A percentile compares a stretch with the other conserved stretches of the same genome.
phyloP scores from a whole-genome alignment of 768 basidiomycete genomes.

The Coprinopsis sp. region DNA sequence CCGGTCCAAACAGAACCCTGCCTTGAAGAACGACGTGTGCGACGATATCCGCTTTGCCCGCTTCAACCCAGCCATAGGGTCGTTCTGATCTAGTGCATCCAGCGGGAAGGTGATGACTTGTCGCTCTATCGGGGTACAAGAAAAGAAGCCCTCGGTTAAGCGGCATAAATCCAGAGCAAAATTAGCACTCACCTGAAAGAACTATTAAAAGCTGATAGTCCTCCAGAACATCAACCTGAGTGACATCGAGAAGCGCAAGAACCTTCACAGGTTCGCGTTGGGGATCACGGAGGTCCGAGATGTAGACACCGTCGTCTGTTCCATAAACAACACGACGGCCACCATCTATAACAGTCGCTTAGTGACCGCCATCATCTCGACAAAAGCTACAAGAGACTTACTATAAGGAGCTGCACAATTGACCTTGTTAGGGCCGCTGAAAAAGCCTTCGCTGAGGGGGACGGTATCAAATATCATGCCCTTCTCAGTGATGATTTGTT shows the following conservation, averaged over 20 bases:
- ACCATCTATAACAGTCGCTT: conserved; percentile 44
- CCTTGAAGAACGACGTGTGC: conserved; percentile 97
- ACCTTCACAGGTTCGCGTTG: conserved; percentile 86
- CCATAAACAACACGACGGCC: conserved; percentile 90
- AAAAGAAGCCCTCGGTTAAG: neutral
- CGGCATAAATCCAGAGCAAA: neutral
- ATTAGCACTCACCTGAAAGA: conserved; percentile 73
- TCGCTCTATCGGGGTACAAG: conserved; percentile 67
- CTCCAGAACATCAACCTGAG: conserved; percentile 94
- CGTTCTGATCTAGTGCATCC: conserved; percentile 84
- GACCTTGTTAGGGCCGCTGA: conserved; percentile 78
- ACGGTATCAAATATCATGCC: conserved; percentile 85
- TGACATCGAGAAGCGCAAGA: conserved; percentile 80
- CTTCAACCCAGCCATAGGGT: conserved; percentile 87
- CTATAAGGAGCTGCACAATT: conserved; percentile 88
- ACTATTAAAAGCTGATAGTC: conserved; percentile 94
- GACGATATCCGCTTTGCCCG: conserved; percentile 93
- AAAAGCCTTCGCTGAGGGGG: conserved; percentile 84
- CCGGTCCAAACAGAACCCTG: conserved; percentile 85
- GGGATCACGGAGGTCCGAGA: conserved; percentile 78
- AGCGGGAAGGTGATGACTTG: conserved; percentile 95
- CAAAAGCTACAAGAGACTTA: conserved; percentile 41
- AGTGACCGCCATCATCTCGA: conserved; percentile 1
- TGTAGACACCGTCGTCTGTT: conserved; percentile 96
- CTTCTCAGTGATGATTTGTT: conserved; percentile 76